These are phyloP conservation scores for Adansonia rubrostipa DNA, from an alignment of 441 rosid species.

Conservation along the genomic window DNA sequence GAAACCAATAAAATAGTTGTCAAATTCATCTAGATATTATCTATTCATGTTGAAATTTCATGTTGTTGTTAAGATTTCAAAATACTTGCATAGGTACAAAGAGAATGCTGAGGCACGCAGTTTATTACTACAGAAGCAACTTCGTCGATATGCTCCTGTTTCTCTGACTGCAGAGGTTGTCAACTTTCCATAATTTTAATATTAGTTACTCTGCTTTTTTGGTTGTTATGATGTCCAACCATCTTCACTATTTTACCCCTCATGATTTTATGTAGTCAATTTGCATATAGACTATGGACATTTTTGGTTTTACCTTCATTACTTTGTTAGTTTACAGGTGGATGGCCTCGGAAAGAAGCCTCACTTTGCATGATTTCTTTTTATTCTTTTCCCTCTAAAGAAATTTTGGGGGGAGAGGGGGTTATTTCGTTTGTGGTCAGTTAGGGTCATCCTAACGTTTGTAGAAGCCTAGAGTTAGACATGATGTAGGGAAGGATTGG, in stretches of 20 bases:
- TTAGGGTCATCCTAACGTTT: background rate
- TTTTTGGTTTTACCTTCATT: slow-evolving; percentile 8
- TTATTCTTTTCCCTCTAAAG: background rate
- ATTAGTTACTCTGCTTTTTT: slow-evolving; percentile 20
- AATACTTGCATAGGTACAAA: slow-evolving; percentile 63
- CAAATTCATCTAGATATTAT: slow-evolving; percentile 14
- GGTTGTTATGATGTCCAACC: background rate
- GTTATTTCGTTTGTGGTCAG: background rate
- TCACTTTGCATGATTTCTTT: background rate
- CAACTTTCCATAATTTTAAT: slow-evolving; percentile 30
- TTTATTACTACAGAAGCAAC: slow-evolving; percentile 73
- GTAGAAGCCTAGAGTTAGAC: background rate
- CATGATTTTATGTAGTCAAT: slow-evolving; percentile 1
- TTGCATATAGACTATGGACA: slow-evolving; percentile 4
- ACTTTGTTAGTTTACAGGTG: background rate
- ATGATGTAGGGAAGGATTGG: background rate
- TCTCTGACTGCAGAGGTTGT: slow-evolving; percentile 73
- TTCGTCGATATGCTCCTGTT: slow-evolving; percentile 75
- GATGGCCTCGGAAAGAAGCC: background rate
- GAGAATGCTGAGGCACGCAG: slow-evolving; percentile 55
- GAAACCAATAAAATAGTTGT: slow-evolving; percentile 21
- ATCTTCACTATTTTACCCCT: background rate
- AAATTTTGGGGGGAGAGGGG: background rate
- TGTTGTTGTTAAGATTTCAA: slow-evolving; percentile 25
- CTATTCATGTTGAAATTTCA: background rate